A percentile compares a stretch with the other conserved stretches of the same genome.
phyloP scores from a whole-genome alignment of 2,329 filamentous ascomycete species.

The Dactylellina haptotyla region DNA sequence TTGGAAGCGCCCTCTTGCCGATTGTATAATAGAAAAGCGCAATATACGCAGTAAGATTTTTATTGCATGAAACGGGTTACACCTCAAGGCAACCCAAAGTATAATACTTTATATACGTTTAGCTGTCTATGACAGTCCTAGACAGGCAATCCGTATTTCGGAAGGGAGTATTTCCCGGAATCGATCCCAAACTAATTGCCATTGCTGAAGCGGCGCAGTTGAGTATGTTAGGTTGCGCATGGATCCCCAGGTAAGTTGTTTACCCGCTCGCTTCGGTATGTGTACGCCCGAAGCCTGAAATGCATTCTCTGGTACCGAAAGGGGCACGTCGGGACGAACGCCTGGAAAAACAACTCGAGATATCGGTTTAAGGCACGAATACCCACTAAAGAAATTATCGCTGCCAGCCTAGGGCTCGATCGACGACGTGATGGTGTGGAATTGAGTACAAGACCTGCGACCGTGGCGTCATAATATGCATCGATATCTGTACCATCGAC shows the following conservation, averaged over 20 bases:
- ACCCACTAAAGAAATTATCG: not conserved
- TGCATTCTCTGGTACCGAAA: constrained; percentile 5
- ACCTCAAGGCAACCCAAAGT: not conserved
- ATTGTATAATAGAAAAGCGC: not conserved
- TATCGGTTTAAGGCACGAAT: constrained; percentile 35
- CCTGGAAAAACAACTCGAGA: not conserved
- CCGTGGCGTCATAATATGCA: not conserved
- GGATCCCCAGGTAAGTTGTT: constrained; percentile 6
- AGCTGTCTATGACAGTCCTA: not conserved
- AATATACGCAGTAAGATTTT: no score
- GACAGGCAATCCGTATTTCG: not conserved
- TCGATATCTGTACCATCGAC: no score
- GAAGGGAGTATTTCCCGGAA: not conserved
- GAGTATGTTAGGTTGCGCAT: not conserved
- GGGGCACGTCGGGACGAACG: not conserved
- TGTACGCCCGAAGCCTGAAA: constrained; percentile 11
- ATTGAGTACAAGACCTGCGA: not conserved
- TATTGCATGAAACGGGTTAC: no score
- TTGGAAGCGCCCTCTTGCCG: not conserved
- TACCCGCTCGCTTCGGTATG: constrained; percentile 46
- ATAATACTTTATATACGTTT: not conserved
- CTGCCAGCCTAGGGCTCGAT: not conserved
- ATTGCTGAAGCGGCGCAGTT: not conserved
- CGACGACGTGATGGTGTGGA: not conserved
- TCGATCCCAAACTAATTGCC: not conserved